Evolutionary conservation across 306 rosid genomes (phyloP).

Genomic region (Acmispon strigosus): DNA sequence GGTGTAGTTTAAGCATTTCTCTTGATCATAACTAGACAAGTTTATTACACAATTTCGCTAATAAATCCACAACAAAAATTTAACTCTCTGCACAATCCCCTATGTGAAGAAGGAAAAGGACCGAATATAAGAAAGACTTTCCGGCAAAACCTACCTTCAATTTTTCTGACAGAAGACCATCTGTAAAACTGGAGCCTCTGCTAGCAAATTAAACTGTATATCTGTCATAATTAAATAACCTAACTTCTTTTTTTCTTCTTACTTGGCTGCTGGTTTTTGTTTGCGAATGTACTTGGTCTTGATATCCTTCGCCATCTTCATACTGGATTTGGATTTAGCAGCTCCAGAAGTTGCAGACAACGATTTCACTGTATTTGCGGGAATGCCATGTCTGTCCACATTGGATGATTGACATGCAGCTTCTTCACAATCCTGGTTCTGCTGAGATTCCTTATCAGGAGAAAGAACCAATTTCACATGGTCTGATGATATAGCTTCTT

Average conservation of each 20-base stretch:
- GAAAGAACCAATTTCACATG: constrained; percentile 62
- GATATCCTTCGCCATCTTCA: constrained; percentile 47
- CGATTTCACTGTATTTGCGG: constrained; percentile 38
- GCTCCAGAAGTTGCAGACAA: constrained; percentile 29
- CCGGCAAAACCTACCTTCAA: constrained; percentile 47
- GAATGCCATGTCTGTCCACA: constrained; percentile 27
- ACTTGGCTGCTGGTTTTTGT: constrained; percentile 41
- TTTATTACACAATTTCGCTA: constrained; percentile 27
- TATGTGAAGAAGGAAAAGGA: constrained; percentile 35
- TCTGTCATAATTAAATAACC: constrained; percentile 36
- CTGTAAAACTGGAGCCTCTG: constrained; percentile 76
- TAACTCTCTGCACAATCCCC: constrained; percentile 37
- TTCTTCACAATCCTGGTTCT: constrained; percentile 28
- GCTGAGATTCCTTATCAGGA: constrained; percentile 22
- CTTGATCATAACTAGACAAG: constrained; percentile 19
- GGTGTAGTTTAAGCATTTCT: too few species aligned
- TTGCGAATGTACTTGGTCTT: constrained; percentile 67
- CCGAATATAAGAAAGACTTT: constrained; percentile 35
- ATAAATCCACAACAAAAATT: constrained; percentile 18
- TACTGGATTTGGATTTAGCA: constrained; percentile 43
- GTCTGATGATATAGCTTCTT: constrained; percentile 61
- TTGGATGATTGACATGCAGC: constrained; percentile 24
- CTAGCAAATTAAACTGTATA: constrained; percentile 49
- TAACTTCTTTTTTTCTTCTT: constrained; percentile 29
- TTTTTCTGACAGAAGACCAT: constrained; percentile 68